These are phyloP conservation scores for Malania oleifera DNA, from an alignment of 164 flowering plant species.

Conservation along the genomic window DNA sequence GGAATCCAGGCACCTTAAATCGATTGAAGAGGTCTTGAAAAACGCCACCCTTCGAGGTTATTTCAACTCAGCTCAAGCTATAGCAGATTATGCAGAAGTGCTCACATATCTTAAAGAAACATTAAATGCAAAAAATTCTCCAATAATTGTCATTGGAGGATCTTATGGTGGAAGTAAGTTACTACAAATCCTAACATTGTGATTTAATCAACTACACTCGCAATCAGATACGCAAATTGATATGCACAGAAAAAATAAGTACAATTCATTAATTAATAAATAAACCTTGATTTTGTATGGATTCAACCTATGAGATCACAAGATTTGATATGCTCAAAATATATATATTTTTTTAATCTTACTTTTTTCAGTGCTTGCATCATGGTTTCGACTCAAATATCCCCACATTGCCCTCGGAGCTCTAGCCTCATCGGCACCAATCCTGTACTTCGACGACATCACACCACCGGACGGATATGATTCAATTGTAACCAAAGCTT, in stretches of 20 bases:
- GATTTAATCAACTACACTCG: background rate
- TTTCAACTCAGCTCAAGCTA: constrained; percentile 70
- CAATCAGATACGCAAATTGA: too few relatives aligned
- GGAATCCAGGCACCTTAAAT: constrained; percentile 45
- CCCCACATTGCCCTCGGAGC: constrained; percentile 63
- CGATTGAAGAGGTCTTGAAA: constrained; percentile 30
- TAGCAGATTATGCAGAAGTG: constrained; percentile 66
- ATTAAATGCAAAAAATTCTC: constrained; percentile 38
- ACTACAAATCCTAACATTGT: too few relatives aligned
- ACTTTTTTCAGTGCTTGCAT: constrained; percentile 51
- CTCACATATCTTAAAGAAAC: constrained; percentile 39
- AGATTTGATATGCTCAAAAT: background rate
- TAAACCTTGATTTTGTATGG: background rate
- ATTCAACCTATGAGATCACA: background rate
- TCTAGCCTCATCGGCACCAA: constrained; percentile 69
- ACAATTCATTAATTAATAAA: background rate
- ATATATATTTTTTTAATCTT: background rate
- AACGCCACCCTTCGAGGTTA: constrained; percentile 50
- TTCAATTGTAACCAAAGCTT: constrained; percentile 39
- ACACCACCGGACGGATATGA: constrained; percentile 39
- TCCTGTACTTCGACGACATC: constrained; percentile 54
- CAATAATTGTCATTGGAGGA: constrained; percentile 60
- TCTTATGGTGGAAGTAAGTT: constrained; percentile 84
- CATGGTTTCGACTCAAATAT: constrained; percentile 69
- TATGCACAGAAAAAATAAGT: too few relatives aligned